A percentile compares a stretch with the other conserved stretches of the same genome.
phyloP scores from a whole-genome alignment of 1,284 basidiomycete species.

The Trametes hirsuta region DNA sequence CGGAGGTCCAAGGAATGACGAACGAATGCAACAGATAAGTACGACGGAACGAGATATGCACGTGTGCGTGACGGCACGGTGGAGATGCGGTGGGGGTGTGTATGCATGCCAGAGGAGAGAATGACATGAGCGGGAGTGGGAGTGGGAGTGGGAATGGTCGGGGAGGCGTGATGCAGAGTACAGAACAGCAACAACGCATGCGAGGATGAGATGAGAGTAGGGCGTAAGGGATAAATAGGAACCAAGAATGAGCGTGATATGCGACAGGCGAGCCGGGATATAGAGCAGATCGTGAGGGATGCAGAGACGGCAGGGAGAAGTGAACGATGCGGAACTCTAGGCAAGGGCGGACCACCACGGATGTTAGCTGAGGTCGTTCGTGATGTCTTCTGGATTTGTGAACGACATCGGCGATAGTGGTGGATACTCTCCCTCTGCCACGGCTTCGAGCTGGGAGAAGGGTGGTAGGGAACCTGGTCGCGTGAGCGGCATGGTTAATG shows the following conservation, averaged over 20 bases:
- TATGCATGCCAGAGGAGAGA: conserved; percentile 6
- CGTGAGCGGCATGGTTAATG: conserved; percentile 45
- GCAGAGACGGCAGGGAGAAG: conserved; percentile 2
- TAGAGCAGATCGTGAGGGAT: conserved; percentile 17
- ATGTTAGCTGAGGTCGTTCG: conserved; percentile 37
- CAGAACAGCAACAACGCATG: conserved; percentile 18
- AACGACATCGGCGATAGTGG: conserved; percentile 76
- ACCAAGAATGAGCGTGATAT: conserved; percentile 30
- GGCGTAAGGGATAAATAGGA: conserved; percentile 28
- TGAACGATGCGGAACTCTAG: conserved; percentile 3
- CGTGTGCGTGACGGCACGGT: conserved; percentile 7
- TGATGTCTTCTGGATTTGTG: conserved; percentile 50
- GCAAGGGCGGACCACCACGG: conserved; percentile 12
- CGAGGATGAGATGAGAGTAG: conserved; percentile 20
- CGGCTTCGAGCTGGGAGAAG: conserved; percentile 77
- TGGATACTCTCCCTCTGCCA: conserved; percentile 73
- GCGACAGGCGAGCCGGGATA: conserved; percentile 22
- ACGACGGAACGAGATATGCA: conserved; percentile 3
- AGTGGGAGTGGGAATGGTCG: conserved; percentile 2
- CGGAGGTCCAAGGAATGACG: conserved; percentile 25
- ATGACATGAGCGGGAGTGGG: conserved; percentile 1
- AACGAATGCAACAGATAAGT: conserved; percentile 25
- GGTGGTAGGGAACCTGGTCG: conserved; percentile 60
- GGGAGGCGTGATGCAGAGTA: conserved; percentile 11
- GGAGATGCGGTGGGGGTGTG: conserved; percentile 1